Evolutionary conservation across 2,329 filamentous ascomycete species (phyloP), one percentile per base, ranked within the genome.

Genomic region (Xylariaceae sp.): DNA sequence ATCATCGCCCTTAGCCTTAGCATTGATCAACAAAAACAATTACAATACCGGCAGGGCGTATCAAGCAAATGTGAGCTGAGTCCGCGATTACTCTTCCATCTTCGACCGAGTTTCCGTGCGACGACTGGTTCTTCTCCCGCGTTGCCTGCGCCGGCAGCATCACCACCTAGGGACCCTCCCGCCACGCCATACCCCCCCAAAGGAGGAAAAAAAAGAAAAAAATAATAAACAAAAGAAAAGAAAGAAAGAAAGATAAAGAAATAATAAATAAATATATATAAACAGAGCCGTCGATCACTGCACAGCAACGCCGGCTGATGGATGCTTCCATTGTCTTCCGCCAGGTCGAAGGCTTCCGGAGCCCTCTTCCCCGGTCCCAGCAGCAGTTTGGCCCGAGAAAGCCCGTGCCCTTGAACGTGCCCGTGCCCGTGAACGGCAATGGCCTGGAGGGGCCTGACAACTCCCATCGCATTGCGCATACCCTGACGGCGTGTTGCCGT

Each of bases 401-500:
- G 56, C 67, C 55, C n/a, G 23, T 30, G 23, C 23, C 23, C 23
- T 4, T 30, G 23, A 30, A 30, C 5, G 23, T 30, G 23, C 23
- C 23, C 23, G 23, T 30, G 23, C 23, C 23, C 5, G 39, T 42
- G 51, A 70, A 73, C 34, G 69, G 71, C 45, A 77, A 79, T 53
- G 78, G 79, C 47, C 73, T 75, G 37, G 76, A 73, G 51, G 82
- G 84, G 60, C 76, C 70, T 56, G 82, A 83, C 60, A 75, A 78
- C 67, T 74, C 82, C 59, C 78, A 83, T 70, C 80, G 88, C 65
- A 87, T 92, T 65, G 88, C 88, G 35, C 88, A 92, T 71, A 92
- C 89, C 4, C 74, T 93, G 68, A 91, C 89, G 53, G 89, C 89
- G 18, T 92, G 89, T 70, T 90, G 87, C 70, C 85, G 89, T 63